These are phyloP conservation scores for Monilinia aucupariae DNA, from an alignment of 2,329 filamentous ascomycete genomes.

Conservation along the genomic window DNA sequence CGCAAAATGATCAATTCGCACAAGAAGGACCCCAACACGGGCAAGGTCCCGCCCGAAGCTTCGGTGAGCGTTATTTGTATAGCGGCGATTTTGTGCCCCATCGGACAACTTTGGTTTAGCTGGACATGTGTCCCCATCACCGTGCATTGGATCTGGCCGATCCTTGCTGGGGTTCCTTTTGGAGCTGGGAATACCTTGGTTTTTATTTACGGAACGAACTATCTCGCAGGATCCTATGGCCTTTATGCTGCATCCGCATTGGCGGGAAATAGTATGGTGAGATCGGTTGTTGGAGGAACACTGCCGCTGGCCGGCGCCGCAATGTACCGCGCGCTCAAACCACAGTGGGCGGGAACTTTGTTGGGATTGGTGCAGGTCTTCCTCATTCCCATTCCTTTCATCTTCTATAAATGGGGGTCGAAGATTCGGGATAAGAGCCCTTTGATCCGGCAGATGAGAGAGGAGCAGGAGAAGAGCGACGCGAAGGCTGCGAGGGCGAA, in stretches of 20 bases:
- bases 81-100: slow-evolving; percentile 65
- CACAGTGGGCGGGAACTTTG: slow-evolving; percentile 75
- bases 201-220: slow-evolving; percentile 80
- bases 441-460: slow-evolving; percentile 38
- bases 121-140: slow-evolving; percentile 76
- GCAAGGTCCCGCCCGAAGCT: slow-evolving; percentile 69
- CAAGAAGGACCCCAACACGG: slow-evolving; percentile 67
- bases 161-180: slow-evolving; percentile 74
- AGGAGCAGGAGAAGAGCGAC: slow-evolving; percentile 32
- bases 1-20: slow-evolving; percentile 74
- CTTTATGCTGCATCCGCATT: slow-evolving; percentile 78
- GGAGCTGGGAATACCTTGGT: slow-evolving; percentile 69
- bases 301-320: slow-evolving; percentile 68
- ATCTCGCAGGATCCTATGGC: slow-evolving; percentile 71
- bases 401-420: slow-evolving; percentile 64
- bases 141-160: slow-evolving; percentile 77
- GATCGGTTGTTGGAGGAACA: slow-evolving; percentile 69
- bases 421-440: slow-evolving; percentile 48
- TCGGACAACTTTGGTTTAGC: slow-evolving; percentile 79
- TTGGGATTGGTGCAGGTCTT: slow-evolving; percentile 67
- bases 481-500: slow-evolving; percentile 24
- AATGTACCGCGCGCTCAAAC: slow-evolving; percentile 64
- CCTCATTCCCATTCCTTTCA: slow-evolving; percentile 72
- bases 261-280: slow-evolving; percentile 71
- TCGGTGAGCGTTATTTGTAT: slow-evolving; percentile 76